phyloP scores from a whole-genome alignment of 805 yeast species.

The Danielia oregonensis region DNA sequence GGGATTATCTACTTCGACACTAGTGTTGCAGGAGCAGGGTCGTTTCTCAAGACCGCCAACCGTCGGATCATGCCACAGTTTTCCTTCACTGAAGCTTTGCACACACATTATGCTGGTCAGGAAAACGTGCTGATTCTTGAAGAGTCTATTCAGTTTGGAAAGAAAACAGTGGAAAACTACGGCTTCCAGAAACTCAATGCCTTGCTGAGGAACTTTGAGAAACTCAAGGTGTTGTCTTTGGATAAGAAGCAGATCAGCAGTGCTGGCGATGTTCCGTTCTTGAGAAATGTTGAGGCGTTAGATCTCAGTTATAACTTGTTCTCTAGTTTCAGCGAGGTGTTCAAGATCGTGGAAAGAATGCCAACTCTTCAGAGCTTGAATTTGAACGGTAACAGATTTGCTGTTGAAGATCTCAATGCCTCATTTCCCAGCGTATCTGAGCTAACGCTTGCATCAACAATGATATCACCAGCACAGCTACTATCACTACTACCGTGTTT shows the following conservation, averaged over 20 bases:
- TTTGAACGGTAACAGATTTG: slow-evolving; percentile 54
- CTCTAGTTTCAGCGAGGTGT: slow-evolving; percentile 21
- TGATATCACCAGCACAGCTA: slow-evolving; percentile 15
- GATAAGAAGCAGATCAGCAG: slow-evolving; percentile 35
- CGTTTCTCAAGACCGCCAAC: slow-evolving; percentile 54
- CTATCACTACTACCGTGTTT: slow-evolving; percentile 18
- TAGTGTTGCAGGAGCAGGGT: slow-evolving; percentile 45
- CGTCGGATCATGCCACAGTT: slow-evolving; percentile 24
- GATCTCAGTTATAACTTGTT: slow-evolving; percentile 15
- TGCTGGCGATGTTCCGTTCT: slow-evolving; percentile 1
- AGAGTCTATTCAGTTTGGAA: slow-evolving; percentile 45
- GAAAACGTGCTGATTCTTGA: slow-evolving; percentile 16
- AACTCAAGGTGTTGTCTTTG: slow-evolving; percentile 49
- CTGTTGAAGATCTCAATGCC: neutral
- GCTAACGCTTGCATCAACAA: slow-evolving; percentile 27
- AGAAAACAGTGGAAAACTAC: slow-evolving; percentile 54
- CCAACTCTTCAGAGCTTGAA: slow-evolving; percentile 40
- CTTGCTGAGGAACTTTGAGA: slow-evolving; percentile 44
- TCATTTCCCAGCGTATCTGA: slow-evolving; percentile 9
- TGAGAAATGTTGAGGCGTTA: slow-evolving; percentile 4
- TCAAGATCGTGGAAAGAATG: slow-evolving; percentile 32
- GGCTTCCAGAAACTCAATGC: slow-evolving; percentile 60
- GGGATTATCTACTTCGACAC: slow-evolving; percentile 54
- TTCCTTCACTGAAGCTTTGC: slow-evolving; percentile 48
- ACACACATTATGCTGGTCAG: slow-evolving; percentile 39